Base-by-base conservation (phyloP, 106 monocot species). In the Acanthochlamys bracteata region DNA sequence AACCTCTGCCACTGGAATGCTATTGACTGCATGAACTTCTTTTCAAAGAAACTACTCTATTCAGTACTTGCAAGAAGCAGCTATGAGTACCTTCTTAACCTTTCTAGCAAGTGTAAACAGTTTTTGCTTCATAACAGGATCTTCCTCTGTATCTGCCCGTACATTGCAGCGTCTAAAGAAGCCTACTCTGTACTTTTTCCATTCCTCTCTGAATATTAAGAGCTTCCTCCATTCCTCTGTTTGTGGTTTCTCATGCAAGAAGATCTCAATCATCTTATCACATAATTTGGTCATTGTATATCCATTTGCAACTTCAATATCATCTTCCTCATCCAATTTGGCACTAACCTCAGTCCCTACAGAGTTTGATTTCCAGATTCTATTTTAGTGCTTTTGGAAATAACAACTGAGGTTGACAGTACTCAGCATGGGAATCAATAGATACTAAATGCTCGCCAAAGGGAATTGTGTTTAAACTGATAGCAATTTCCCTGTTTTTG, bases 141-240 rank as follows among this genome's bases (percentile, higher is more conserved):
- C 90, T 59, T 64, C 65, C 64, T 96, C 94, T 10, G 65, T 60
- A 63, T 86, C 80, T 13, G 66, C 77, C 16, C 90, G 87, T 20
- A 63, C 75, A 63, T 75, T 69, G 42, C 82, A 87, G 10, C 84
- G 79, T 15, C 60, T 54, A n/a, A 79, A 83, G 80, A 96, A 96
- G 70, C 68, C 66, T 39, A 73, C 69, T 51, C 60, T 82, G 55
- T 96, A 96, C 70, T 85, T 96, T 27, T 78, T 79, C 87, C 90
- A 91, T 12, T 96, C 90, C 59, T 91, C 88, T 26, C 95, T 84
- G 74, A 87, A 87, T 23, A 88, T 71, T 76, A 96, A 78, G 20
- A 96, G 4, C 74, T 91, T 96, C 76, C 90, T 85, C 95, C 95
- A 96, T 26, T 96, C 88, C 74, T 88, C 91, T 9, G 91, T 71